These are phyloP conservation scores for Kwoniella mangroviensis DNA, from an alignment of 768 basidiomycete genomes.

Conservation along the genomic window DNA sequence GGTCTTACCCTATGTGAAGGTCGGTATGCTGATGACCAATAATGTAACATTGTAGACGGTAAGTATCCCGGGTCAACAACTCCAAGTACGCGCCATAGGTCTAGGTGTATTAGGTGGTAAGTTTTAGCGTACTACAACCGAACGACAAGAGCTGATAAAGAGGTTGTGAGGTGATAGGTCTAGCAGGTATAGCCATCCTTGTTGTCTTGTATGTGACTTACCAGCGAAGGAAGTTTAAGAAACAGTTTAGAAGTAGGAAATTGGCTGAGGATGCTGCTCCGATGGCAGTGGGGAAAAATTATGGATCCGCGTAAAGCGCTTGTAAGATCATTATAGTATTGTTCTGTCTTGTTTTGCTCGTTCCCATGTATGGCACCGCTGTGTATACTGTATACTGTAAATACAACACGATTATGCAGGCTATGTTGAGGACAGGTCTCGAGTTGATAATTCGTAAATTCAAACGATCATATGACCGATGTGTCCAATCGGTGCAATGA, in stretches of 20 bases:
- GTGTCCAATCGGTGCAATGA: no score
- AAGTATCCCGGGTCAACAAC: constrained; percentile 35
- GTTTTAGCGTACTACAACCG: not conserved
- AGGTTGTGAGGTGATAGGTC: constrained; percentile 60
- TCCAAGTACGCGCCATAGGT: constrained; percentile 51
- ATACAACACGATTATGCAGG: no score
- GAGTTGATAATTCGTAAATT: no score
- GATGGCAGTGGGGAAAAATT: constrained; percentile 21
- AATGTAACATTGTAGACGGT: constrained; percentile 14
- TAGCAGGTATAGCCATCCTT: constrained; percentile 79
- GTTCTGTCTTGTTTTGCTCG: no score
- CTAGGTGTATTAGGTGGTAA: constrained; percentile 49
- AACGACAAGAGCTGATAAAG: not conserved
- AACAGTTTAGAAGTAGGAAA: constrained; percentile 62
- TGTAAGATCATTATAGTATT: not conserved
- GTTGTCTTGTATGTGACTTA: constrained; percentile 83
- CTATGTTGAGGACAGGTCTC: no score
- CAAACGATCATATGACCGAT: no score
- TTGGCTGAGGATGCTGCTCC: constrained; percentile 31
- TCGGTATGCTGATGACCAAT: not conserved
- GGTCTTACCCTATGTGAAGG: not conserved
- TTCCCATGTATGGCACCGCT: no score
- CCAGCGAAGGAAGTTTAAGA: constrained; percentile 84
- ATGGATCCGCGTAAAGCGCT: constrained; percentile 18
- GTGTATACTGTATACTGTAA: no score